These are phyloP conservation scores for Pseudopyricularia javanii DNA, from an alignment of 2,329 filamentous ascomycete species.

Conservation along the genomic window DNA sequence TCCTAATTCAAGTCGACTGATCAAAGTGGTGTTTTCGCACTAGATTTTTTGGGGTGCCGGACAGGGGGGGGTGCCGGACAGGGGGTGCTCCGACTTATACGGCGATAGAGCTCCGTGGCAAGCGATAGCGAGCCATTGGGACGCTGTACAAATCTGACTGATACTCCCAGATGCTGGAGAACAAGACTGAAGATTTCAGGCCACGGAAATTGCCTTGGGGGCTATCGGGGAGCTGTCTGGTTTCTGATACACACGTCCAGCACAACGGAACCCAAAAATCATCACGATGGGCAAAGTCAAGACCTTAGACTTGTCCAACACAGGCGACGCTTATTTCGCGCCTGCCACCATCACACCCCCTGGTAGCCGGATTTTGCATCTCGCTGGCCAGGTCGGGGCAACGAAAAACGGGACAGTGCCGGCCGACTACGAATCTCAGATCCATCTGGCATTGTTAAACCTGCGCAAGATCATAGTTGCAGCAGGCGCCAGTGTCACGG, in stretches of 20 bases:
- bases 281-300: not conserved
- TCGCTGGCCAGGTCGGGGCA: not conserved
- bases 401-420: not conserved
- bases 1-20: no score
- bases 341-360: not conserved
- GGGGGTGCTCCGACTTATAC: no score
- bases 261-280: not conserved
- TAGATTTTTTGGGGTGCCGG: no score
- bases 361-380: not conserved
- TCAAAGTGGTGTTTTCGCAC: no score
- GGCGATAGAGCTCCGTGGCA: not conserved
- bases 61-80: no score
- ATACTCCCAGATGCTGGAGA: not conserved
- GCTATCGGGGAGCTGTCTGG: not conserved
- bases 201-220: not conserved
- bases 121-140: not conserved
- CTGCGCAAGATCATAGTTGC: not conserved
- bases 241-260: not conserved
- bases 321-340: not conserved
- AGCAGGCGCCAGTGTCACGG: not conserved
- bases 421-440: not conserved
- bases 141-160: not conserved
- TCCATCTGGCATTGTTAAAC: not conserved
- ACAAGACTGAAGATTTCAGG: not conserved
- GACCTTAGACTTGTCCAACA: not conserved